Percentiles rank a stretch among this genome's conserved stretches.
Evolutionary conservation across 2,329 filamentous ascomycete genomes (phyloP).

Genomic region (Rugonectria rugulosa): DNA sequence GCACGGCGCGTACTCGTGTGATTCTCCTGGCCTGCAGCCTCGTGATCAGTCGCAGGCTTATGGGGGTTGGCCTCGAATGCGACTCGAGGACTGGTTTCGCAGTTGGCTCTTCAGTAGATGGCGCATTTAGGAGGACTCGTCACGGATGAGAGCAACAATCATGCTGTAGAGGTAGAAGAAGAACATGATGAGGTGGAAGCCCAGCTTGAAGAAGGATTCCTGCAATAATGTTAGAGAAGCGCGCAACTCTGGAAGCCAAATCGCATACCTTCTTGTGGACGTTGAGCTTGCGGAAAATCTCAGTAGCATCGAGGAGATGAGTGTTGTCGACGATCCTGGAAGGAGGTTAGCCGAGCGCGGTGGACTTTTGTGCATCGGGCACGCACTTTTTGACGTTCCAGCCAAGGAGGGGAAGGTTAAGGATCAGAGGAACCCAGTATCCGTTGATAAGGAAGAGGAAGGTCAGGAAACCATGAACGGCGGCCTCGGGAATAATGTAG

Average conservation of each 20-base stretch:
- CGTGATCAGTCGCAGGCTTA: too few species aligned
- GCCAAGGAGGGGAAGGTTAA: constrained; percentile 89
- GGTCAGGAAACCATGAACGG: constrained; percentile 94
- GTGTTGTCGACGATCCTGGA: constrained; percentile 93
- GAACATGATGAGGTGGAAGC: constrained; percentile 99
- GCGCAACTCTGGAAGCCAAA: neutral
- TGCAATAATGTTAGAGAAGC: constrained; percentile 49
- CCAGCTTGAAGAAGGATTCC: constrained; percentile 99
- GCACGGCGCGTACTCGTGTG: constrained; percentile 6
- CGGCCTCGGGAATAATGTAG: constrained; percentile 98
- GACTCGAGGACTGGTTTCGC: constrained; percentile 15
- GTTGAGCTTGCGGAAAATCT: constrained; percentile 99
- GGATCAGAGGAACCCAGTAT: constrained; percentile 92
- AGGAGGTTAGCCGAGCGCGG: constrained; percentile 30
- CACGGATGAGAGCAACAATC: constrained; percentile 95
- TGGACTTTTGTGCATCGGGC: neutral
- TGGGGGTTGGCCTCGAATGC: constrained; percentile 18
- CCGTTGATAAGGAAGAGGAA: constrained; percentile 97
- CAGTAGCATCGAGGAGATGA: constrained; percentile 94
- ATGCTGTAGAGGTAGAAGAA: constrained; percentile 99
- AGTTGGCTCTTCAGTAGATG: constrained; percentile 26
- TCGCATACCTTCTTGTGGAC: constrained; percentile 91
- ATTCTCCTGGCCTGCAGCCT: constrained; percentile 21
- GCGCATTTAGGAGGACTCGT: constrained; percentile 79
- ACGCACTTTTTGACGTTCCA: constrained; percentile 99